Percentiles rank a stretch among this genome's conserved stretches.
These are phyloP conservation scores for Dentipellis sp. DNA, from an alignment of 768 basidiomycete genomes.

Conservation along the genomic window DNA sequence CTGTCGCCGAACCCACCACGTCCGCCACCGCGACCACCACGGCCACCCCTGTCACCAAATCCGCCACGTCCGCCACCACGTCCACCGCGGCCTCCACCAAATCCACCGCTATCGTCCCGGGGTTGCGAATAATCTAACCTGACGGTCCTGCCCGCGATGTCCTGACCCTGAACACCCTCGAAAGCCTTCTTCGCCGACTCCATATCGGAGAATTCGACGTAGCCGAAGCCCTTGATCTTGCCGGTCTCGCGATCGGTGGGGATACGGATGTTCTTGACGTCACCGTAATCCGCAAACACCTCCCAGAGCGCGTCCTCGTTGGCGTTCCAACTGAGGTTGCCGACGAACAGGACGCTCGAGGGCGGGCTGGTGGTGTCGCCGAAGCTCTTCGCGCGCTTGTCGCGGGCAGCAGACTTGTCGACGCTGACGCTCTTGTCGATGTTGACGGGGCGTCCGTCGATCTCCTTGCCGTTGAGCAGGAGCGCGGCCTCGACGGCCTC, in stretches of 20 bases:
- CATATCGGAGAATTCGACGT: slow-evolving; percentile 86
- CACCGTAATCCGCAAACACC: slow-evolving; percentile 80
- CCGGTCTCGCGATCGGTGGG: slow-evolving; percentile 92
- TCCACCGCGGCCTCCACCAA: slow-evolving; percentile 34
- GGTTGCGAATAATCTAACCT: slow-evolving; percentile 74
- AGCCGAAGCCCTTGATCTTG: slow-evolving; percentile 89
- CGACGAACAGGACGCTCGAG: slow-evolving; percentile 77
- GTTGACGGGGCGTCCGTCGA: slow-evolving; percentile 85
- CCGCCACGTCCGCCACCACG: slow-evolving; percentile 25
- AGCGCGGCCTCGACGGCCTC: slow-evolving; percentile 78
- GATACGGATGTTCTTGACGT: slow-evolving; percentile 78
- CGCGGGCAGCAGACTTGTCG: slow-evolving; percentile 44
- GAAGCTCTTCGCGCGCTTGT: slow-evolving; percentile 70
- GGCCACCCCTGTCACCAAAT: slow-evolving; percentile 30
- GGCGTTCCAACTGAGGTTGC: slow-evolving; percentile 76
- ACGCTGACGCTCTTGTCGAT: slow-evolving; percentile 63
- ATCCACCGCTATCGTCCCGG: slow-evolving; percentile 51
- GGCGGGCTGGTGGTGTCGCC: slow-evolving; percentile 63
- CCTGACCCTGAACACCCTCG: slow-evolving; percentile 54
- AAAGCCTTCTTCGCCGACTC: slow-evolving; percentile 77
- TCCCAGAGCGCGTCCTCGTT: slow-evolving; percentile 85
- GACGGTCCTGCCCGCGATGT: slow-evolving; percentile 73
- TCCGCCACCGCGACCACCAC: slow-evolving; percentile 36
- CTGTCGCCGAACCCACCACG: slow-evolving; percentile 32
- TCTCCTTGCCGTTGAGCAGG: slow-evolving; percentile 73